phyloP scores from a whole-genome alignment of 768 basidiomycete species.

The Kwoniella heveanensis region DNA sequence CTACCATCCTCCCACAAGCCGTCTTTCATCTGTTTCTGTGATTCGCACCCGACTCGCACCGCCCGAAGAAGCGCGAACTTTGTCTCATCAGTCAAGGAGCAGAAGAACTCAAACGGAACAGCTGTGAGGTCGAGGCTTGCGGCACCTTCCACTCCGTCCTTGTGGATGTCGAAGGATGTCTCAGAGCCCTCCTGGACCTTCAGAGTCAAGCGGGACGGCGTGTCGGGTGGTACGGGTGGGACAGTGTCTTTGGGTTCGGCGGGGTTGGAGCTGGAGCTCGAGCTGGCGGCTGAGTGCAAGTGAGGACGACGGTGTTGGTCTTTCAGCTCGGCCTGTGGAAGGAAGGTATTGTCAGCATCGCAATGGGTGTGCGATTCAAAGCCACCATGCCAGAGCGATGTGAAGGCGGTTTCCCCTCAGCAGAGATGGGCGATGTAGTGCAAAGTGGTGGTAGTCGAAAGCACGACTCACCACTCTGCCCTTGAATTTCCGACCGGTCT shows the following conservation, averaged over 20 bases:
- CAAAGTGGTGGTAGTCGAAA: no score
- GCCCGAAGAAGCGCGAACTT: slow-evolving; percentile 18
- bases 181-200: background rate
- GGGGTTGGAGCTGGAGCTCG: no score
- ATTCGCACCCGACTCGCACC: background rate
- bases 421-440: no score
- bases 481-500: background rate
- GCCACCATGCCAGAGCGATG: no score
- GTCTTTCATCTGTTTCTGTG: background rate
- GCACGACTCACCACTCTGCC: background rate
- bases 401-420: no score
- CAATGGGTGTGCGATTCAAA: no score
- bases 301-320: background rate
- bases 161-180: slow-evolving; percentile 2
- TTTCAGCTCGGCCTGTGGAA: background rate
- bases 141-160: slow-evolving; percentile 7
- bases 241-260: background rate
- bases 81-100: slow-evolving; percentile 1
- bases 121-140: slow-evolving; percentile 13
- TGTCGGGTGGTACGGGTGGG: background rate
- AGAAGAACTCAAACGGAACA: slow-evolving; percentile 16
- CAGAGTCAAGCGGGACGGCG: background rate
- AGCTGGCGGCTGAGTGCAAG: background rate
- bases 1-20: background rate
- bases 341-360: background rate